Conservation (phyloP, 1,284 basidiomycete genomes). For the Inonotus hispidus region DNA sequence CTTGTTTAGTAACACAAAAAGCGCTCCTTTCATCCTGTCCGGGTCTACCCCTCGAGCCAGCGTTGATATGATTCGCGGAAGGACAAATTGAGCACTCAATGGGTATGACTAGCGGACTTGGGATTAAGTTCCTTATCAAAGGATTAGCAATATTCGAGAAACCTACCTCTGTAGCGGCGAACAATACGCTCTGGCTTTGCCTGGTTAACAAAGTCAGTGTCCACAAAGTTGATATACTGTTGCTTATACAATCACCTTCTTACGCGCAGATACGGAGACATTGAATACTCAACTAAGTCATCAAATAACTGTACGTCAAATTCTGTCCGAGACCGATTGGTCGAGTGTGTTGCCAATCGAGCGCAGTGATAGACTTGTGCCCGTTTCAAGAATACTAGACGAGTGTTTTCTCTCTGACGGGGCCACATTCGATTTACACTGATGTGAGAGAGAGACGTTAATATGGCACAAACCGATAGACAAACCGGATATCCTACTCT, state of each 20-base stretch:
- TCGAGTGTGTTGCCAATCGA: slow-evolving; percentile 69
- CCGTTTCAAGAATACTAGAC: slow-evolving; percentile 73
- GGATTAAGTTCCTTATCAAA: not conserved
- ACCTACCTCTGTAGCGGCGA: slow-evolving; percentile 62
- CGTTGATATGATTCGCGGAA: slow-evolving; percentile 72
- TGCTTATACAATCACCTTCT: slow-evolving; percentile 45
- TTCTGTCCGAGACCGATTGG: slow-evolving; percentile 77
- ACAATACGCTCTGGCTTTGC: slow-evolving; percentile 69
- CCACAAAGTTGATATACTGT: not conserved
- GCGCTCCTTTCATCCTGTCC: slow-evolving; percentile 92
- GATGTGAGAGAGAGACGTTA: slow-evolving; percentile 14
- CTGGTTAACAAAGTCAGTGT: slow-evolving; percentile 31
- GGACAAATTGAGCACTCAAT: slow-evolving; percentile 70
- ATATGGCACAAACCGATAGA: not conserved
- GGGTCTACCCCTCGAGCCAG: slow-evolving; percentile 76
- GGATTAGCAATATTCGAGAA: not conserved
- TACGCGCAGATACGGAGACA: slow-evolving; percentile 81
- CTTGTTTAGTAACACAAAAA: slow-evolving; percentile 85
- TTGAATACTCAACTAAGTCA: slow-evolving; percentile 78
- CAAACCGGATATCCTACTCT: slow-evolving; percentile 46
- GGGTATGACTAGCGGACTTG: slow-evolving; percentile 59
- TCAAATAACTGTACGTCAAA: slow-evolving; percentile 77
- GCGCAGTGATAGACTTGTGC: slow-evolving; percentile 73
- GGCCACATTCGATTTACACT: slow-evolving; percentile 66
- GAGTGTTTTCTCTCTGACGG: slow-evolving; percentile 70